A percentile compares a stretch with the other conserved stretches of the same genome.
phyloP scores from a whole-genome alignment of 164 flowering plant species.

The Vitis amurensis region DNA sequence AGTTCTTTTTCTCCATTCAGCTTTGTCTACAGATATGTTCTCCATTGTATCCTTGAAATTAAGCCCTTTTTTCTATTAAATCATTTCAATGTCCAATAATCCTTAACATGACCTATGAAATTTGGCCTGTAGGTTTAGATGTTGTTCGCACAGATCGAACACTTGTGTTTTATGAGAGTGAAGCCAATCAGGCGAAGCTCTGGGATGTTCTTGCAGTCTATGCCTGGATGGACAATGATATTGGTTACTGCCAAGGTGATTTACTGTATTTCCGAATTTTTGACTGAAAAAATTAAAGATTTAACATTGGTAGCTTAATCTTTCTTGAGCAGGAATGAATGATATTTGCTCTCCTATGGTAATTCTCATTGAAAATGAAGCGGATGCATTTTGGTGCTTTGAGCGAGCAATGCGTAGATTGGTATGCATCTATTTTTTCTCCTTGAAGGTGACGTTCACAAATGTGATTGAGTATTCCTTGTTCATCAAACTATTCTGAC shows the following conservation, averaged over 20 bases:
- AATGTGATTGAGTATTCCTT: not conserved
- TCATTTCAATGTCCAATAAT: not conserved
- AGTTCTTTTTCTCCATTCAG: no score
- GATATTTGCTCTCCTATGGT: slow-evolving; percentile 93
- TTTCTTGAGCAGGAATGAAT: slow-evolving; percentile 72
- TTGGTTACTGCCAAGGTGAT: slow-evolving; percentile 91
- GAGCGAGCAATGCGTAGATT: slow-evolving; percentile 88
- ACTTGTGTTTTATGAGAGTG: slow-evolving; percentile 75
- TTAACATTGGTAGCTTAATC: not conserved
- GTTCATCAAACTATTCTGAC: not conserved
- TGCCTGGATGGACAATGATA: slow-evolving; percentile 80
- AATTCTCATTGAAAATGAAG: slow-evolving; percentile 84
- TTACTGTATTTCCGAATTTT: not conserved
- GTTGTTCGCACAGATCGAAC: slow-evolving; percentile 88
- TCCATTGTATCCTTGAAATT: no score
- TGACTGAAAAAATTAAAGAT: slow-evolving; percentile 1
- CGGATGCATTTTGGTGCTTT: slow-evolving; percentile 97
- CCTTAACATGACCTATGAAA: slow-evolving; percentile 2
- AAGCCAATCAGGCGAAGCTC: slow-evolving; percentile 74
- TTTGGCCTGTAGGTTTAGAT: slow-evolving; percentile 67
- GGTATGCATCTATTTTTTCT: slow-evolving; percentile 39
- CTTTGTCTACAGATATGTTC: no score
- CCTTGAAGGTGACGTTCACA: not conserved
- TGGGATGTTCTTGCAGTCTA: slow-evolving; percentile 85
- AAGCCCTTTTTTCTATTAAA: not conserved